A percentile compares a stretch with the other conserved stretches of the same genome.
These are phyloP conservation scores for Fraxinus floribunda DNA, from an alignment of 305 asterid genomes.

Conservation along the genomic window DNA sequence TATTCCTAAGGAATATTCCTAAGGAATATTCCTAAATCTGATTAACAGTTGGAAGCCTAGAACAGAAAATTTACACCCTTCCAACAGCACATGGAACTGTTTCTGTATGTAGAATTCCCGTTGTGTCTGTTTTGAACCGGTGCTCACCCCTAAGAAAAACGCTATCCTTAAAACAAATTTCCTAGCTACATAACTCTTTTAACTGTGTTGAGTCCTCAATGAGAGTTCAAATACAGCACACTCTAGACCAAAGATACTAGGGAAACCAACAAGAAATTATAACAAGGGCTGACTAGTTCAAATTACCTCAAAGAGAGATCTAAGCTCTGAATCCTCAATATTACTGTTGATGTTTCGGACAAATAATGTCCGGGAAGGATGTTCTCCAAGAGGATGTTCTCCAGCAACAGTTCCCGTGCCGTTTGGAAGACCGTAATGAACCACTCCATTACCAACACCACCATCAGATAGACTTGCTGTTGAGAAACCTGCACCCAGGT, in stretches of 20 bases:
- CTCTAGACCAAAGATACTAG: neutral
- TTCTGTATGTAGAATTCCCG: neutral
- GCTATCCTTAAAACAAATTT: neutral
- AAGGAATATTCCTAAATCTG: neutral
- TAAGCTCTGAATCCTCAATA: constrained; percentile 78
- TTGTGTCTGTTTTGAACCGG: neutral
- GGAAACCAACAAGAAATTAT: neutral
- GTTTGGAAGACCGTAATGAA: constrained; percentile 34
- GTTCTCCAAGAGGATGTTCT: constrained; percentile 92
- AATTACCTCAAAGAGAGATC: constrained; percentile 70
- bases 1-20: neutral
- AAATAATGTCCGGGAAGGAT: constrained; percentile 79
- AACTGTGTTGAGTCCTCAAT: neutral
- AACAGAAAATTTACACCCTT: neutral
- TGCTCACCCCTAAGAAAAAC: neutral
- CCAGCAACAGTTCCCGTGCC: constrained; percentile 50
- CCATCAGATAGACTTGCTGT: constrained; percentile 40
- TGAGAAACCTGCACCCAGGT: constrained; percentile 32
- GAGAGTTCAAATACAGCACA: neutral
- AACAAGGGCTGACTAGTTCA: neutral
- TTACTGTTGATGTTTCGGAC: constrained; percentile 79
- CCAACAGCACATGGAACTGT: neutral
- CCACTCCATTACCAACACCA: constrained; percentile 33
- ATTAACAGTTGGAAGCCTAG: neutral
- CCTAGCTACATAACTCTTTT: neutral